phyloP scores from a whole-genome alignment of 495 filamentous ascomycete species.

The Astrocystis sublimbata region DNA sequence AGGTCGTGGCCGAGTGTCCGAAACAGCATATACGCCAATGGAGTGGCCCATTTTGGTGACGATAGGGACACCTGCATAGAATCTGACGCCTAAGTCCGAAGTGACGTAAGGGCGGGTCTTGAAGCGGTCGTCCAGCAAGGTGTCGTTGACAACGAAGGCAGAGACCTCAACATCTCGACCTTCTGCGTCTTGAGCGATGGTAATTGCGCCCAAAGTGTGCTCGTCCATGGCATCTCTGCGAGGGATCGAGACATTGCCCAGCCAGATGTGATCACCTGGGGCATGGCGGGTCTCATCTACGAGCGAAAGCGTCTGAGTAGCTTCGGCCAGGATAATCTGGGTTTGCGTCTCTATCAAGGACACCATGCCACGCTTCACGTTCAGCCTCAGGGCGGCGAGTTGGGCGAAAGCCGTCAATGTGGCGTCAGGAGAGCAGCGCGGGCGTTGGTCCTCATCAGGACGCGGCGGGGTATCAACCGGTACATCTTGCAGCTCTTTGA shows the following conservation, averaged over 20 bases:
- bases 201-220: background rate
- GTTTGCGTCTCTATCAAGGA: constrained; percentile 61
- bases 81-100: constrained; percentile 37
- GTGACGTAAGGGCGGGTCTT: constrained; percentile 28
- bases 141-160: constrained; percentile 25
- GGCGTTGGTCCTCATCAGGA: constrained; percentile 18
- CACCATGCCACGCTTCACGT: constrained; percentile 56
- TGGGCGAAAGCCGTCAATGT: constrained; percentile 67
- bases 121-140: constrained; percentile 27
- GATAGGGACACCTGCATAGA: constrained; percentile 68
- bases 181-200: background rate
- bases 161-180: constrained; percentile 15
- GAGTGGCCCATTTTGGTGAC: constrained; percentile 64
- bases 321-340: constrained; percentile 65
- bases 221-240: constrained; percentile 28
- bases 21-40: constrained; percentile 69
- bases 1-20: constrained; percentile 57
- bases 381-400: constrained; percentile 56
- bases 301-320: constrained; percentile 55
- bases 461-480: constrained; percentile 19
- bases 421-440: constrained; percentile 45
- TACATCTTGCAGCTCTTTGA: constrained; percentile 22
- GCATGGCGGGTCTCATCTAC: constrained; percentile 23
- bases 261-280: constrained; percentile 29
- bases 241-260: constrained; percentile 28